A percentile compares a stretch with the other conserved stretches of the same genome.
phyloP scores from a whole-genome alignment of 768 basidiomycete species.

The Boletus pseudo-olivaceus region DNA sequence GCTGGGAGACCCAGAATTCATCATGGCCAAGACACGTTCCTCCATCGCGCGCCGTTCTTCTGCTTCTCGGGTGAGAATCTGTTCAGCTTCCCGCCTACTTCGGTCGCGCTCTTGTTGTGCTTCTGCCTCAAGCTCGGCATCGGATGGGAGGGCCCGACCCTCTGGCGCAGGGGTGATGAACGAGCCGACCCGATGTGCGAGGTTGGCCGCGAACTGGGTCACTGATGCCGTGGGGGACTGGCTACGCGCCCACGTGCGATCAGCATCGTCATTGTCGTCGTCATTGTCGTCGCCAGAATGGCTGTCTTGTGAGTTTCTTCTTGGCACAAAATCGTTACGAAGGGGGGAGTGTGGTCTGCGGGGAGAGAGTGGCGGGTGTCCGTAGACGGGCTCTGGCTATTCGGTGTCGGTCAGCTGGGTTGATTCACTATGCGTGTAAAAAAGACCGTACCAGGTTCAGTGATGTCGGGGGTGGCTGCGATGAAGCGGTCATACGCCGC shows the following conservation, averaged over 20 bases:
- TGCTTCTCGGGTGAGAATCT: constrained; percentile 68
- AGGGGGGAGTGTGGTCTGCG: constrained; percentile 68
- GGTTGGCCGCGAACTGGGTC: constrained; percentile 66
- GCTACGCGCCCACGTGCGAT: constrained; percentile 31
- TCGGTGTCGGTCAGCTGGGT: constrained; percentile 10
- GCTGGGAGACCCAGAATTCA: constrained; percentile 39
- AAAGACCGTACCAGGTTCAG: constrained; percentile 36
- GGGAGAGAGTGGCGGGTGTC: constrained; percentile 31
- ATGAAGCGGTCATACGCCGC: constrained; percentile 37
- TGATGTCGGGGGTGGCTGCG: constrained; percentile 38
- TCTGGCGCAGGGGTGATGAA: constrained; percentile 53
- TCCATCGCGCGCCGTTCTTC: constrained; percentile 66
- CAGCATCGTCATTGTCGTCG: constrained; percentile 30
- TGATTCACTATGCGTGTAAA: background rate
- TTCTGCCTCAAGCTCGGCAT: constrained; percentile 80
- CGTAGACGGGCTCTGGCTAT: constrained; percentile 46
- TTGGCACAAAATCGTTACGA: constrained; percentile 54
- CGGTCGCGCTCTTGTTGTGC: constrained; percentile 73
- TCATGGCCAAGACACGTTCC: constrained; percentile 74
- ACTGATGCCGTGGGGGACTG: constrained; percentile 65
- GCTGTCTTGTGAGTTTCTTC: constrained; percentile 49
- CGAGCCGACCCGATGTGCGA: constrained; percentile 71
- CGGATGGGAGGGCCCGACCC: constrained; percentile 51
- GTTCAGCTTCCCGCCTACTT: constrained; percentile 74
- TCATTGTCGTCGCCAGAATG: constrained; percentile 41